Conservation (phyloP, 345 rosid species). For the Lagerstroemia speciosa region DNA sequence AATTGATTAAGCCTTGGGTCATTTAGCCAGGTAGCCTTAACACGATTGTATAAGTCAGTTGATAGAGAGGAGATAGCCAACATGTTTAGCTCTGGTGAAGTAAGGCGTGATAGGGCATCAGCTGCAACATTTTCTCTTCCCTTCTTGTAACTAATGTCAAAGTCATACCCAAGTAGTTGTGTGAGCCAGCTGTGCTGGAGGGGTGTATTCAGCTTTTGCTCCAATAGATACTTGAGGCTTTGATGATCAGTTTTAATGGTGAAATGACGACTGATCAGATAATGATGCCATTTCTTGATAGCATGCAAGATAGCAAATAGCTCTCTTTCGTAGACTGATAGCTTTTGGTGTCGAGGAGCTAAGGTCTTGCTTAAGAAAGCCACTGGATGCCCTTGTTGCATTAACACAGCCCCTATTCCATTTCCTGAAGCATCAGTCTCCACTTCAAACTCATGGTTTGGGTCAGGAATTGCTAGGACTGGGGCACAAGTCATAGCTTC, state of each 20-base stretch:
- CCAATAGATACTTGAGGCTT: neutral
- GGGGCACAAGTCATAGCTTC: no score
- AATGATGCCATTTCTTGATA: neutral
- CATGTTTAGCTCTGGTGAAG: neutral
- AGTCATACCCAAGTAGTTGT: neutral
- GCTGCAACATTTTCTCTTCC: neutral
- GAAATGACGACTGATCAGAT: neutral
- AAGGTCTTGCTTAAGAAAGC: neutral
- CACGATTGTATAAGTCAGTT: no score
- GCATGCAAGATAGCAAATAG: neutral
- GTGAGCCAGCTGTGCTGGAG: neutral
- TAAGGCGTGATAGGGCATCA: neutral
- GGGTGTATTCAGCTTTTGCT: neutral
- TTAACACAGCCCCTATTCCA: neutral
- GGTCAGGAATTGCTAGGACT: no score
- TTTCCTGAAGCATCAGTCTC: neutral
- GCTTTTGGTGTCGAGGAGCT: neutral
- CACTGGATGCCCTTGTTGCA: neutral
- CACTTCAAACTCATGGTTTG: neutral
- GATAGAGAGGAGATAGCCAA: no score
- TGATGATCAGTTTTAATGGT: neutral
- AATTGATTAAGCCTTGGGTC: no score
- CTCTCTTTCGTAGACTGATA: neutral
- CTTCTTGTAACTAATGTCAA: neutral
- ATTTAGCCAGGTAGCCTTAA: accelerated